Conservation (phyloP, 495 filamentous ascomycete species). For the Aspergillus olivimuriae region DNA sequence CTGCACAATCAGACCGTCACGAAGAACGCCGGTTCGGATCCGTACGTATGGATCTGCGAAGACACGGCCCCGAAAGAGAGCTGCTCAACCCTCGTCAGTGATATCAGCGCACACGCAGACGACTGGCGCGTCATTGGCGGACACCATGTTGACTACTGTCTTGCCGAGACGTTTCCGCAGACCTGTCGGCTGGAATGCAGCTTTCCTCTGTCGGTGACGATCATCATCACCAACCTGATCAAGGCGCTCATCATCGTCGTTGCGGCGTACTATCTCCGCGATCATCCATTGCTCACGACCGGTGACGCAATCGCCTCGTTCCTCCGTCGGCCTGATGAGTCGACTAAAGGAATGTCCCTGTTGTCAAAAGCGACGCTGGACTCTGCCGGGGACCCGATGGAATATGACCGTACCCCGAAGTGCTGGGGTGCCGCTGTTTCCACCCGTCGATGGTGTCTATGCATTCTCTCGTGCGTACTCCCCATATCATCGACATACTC, state of each 20-base stretch:
- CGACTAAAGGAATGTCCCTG: slow-evolving; percentile 1
- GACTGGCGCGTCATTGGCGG: neutral
- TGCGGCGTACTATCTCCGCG: neutral
- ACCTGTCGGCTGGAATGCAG: slow-evolving; percentile 1
- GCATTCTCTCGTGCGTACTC: neutral
- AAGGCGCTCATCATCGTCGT: neutral
- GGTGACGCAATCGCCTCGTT: slow-evolving; percentile 10
- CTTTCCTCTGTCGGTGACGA: neutral
- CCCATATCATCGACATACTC: no score
- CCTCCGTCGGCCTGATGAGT: neutral
- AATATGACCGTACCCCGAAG: neutral
- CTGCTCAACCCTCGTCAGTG: neutral
- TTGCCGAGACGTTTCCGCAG: neutral
- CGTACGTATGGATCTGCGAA: neutral
- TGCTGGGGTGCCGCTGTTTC: neutral
- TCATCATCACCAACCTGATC: neutral
- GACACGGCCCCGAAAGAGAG: neutral
- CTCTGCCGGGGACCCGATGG: neutral
- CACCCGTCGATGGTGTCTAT: neutral
- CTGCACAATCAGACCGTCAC: neutral
- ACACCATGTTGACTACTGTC: neutral
- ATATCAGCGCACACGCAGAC: neutral
- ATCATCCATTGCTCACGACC: slow-evolving; percentile 2
- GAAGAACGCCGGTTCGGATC: neutral
- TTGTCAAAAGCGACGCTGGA: neutral